Evolutionary conservation across 1,284 basidiomycete species (phyloP).

Genomic region (Cryptococcus sp.): DNA sequence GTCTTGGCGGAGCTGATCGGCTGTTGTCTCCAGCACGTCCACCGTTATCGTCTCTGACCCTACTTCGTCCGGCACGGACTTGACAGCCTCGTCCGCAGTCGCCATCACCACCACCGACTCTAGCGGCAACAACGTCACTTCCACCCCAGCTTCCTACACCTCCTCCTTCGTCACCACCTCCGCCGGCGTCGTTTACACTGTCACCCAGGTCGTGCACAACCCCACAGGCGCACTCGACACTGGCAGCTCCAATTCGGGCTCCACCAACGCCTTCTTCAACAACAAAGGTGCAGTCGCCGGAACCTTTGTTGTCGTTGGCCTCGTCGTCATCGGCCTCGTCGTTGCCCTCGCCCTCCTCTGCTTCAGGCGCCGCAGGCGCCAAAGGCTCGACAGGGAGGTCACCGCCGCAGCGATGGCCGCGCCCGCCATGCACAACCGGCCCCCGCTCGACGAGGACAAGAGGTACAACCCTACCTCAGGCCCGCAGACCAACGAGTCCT

Average conservation of each 20-base stretch:
- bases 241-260: slow-evolving; percentile 26
- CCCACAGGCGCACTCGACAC: slow-evolving; percentile 44
- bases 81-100: slow-evolving; percentile 32
- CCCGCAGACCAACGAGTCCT: slow-evolving; percentile 34
- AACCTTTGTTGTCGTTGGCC: slow-evolving; percentile 52
- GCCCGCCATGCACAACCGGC: slow-evolving; percentile 34
- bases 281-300: slow-evolving; percentile 51
- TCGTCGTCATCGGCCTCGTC: slow-evolving; percentile 48
- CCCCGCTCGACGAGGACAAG: slow-evolving; percentile 50
- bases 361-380: slow-evolving; percentile 46
- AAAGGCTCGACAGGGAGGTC: slow-evolving; percentile 50
- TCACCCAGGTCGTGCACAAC: slow-evolving; percentile 47
- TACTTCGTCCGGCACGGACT: slow-evolving; percentile 12
- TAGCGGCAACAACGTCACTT: slow-evolving; percentile 30
- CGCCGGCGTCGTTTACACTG: slow-evolving; percentile 44
- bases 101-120: slow-evolving; percentile 42
- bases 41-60: slow-evolving; percentile 21
- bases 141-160: slow-evolving; percentile 39
- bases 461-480: slow-evolving; percentile 28
- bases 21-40: slow-evolving; percentile 16
- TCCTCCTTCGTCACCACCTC: slow-evolving; percentile 40
- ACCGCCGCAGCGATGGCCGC: slow-evolving; percentile 51
- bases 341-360: slow-evolving; percentile 47
- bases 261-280: slow-evolving; percentile 46
- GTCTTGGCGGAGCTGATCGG: background rate